Conservation (phyloP, 768 basidiomycete species). For the Lentinula detonsa region DNA sequence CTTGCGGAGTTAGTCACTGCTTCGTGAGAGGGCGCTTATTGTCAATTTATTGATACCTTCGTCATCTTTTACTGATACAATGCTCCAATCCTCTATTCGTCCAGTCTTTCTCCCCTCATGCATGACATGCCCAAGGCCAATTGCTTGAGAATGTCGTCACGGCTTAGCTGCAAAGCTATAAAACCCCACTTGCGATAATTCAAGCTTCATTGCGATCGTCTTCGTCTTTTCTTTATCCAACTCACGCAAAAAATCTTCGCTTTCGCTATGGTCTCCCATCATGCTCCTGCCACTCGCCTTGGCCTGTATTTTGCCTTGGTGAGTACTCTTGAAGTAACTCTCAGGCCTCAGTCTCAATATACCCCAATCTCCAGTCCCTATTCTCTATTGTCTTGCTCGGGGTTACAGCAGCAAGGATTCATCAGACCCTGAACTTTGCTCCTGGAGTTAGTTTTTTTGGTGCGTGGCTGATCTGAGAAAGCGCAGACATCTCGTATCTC, state of each 20-base stretch:
- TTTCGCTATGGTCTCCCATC: neutral
- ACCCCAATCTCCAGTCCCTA: neutral
- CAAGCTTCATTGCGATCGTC: no score
- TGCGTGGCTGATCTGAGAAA: neutral
- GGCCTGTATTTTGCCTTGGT: slow-evolving; percentile 1
- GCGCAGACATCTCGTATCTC: neutral
- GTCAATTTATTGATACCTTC: no score
- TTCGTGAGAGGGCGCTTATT: no score
- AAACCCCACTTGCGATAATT: neutral
- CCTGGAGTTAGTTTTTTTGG: neutral
- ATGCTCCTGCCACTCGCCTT: neutral
- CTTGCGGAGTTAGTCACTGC: no score
- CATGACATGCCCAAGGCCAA: neutral
- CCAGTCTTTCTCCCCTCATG: no score
- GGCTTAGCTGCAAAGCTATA: neutral
- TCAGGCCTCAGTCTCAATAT: no score
- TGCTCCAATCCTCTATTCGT: no score
- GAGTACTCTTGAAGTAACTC: no score
- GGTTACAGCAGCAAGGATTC: neutral
- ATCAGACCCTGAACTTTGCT: neutral
- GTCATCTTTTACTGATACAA: no score
- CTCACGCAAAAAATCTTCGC: neutral
- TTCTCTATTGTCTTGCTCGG: slow-evolving; percentile 3
- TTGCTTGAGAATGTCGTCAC: neutral
- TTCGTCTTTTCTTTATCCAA: neutral